Conservation (phyloP, 176 grass and related monocot species). For the Tillandsia leiboldiana region DNA sequence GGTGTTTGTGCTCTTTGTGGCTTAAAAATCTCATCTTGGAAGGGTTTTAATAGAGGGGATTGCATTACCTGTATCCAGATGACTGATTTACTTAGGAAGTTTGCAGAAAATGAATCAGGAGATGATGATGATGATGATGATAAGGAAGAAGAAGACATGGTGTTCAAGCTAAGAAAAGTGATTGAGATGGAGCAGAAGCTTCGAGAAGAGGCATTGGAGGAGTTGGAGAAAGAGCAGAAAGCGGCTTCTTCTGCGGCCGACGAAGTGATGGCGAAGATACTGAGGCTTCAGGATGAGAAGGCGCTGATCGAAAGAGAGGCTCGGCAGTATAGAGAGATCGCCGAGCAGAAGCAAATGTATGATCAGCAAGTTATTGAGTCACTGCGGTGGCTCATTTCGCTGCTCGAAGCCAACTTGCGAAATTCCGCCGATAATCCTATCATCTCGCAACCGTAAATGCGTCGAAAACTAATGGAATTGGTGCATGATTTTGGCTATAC, state of each 20-base stretch:
- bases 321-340: slow-evolving; percentile 35
- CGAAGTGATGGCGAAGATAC: slow-evolving; percentile 84
- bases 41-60: slow-evolving; percentile 10
- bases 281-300: slow-evolving; percentile 52
- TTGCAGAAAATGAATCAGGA: slow-evolving; percentile 19
- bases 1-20: slow-evolving; percentile 45
- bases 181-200: slow-evolving; percentile 44
- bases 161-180: slow-evolving; percentile 24
- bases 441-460: too few species aligned
- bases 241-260: slow-evolving; percentile 46
- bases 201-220: slow-evolving; percentile 27
- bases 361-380: slow-evolving; percentile 55
- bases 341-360: slow-evolving; percentile 58
- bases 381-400: slow-evolving; percentile 41
- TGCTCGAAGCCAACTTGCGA: slow-evolving; percentile 18
- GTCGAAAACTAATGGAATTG: neutral
- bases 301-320: slow-evolving; percentile 61
- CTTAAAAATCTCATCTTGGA: slow-evolving; percentile 33
- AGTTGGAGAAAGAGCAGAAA: slow-evolving; percentile 62
- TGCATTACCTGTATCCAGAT: slow-evolving; percentile 7
- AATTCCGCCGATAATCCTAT: too few species aligned
- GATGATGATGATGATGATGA: slow-evolving; percentile 14
- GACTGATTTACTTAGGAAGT: slow-evolving; percentile 26
- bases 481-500: neutral
- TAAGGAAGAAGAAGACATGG: slow-evolving; percentile 27